Evolutionary conservation across 345 rosid genomes (phyloP).

Genomic region (Syzygium aromaticum): DNA sequence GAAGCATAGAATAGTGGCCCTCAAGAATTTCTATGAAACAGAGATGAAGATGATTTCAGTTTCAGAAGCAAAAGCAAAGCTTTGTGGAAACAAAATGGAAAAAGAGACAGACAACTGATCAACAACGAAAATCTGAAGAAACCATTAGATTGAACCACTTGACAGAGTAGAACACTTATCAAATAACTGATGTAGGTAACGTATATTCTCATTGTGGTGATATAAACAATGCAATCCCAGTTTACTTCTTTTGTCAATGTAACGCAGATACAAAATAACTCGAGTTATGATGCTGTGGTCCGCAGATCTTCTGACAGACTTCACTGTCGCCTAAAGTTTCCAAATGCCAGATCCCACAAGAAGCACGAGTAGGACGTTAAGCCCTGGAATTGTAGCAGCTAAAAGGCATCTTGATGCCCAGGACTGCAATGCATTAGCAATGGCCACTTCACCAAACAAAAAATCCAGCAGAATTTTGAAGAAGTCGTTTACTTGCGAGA

Average conservation of each 20-base stretch:
- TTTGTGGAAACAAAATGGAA: background rate
- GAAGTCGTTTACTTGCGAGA: constrained; percentile 1
- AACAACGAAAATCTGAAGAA: background rate
- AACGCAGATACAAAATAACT: background rate
- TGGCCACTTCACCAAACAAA: constrained; percentile 6
- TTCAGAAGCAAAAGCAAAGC: background rate
- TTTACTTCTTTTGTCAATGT: background rate
- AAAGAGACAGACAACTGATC: background rate
- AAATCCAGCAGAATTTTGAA: background rate
- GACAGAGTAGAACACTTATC: background rate
- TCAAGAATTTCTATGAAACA: constrained; percentile 69
- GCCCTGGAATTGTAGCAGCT: constrained; percentile 63
- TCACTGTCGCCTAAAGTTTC: constrained; percentile 76
- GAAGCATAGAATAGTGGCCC: constrained; percentile 76
- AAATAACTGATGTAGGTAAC: background rate
- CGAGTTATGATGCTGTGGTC: constrained; percentile 49
- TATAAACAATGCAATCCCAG: background rate
- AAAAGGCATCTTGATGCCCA: constrained; percentile 70
- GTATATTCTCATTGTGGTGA: background rate
- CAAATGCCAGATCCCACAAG: constrained; percentile 66
- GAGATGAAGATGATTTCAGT: background rate
- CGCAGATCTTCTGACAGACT: constrained; percentile 93
- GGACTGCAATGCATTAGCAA: constrained; percentile 38
- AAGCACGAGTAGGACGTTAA: constrained; percentile 59
- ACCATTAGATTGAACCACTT: background rate